phyloP scores from a whole-genome alignment of 2,329 filamentous ascomycete species.

The Colletotrichum sp. region DNA sequence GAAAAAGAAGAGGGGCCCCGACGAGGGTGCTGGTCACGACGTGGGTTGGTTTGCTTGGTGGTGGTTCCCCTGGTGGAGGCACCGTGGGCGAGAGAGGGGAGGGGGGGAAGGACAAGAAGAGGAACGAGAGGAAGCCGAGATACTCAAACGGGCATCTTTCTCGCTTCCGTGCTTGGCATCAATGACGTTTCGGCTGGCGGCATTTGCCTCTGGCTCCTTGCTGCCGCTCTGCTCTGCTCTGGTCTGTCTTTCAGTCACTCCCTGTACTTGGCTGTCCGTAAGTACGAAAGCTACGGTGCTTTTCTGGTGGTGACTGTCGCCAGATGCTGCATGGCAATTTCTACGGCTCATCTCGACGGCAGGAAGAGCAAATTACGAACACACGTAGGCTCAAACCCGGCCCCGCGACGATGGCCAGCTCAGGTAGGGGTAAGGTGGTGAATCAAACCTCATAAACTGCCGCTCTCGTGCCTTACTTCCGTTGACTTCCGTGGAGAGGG shows the following conservation, averaged over 20 bases:
- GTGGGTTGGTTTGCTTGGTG: background rate
- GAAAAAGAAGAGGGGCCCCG: background rate
- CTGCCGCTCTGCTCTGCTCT: background rate
- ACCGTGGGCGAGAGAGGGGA: background rate
- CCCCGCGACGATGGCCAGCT: background rate
- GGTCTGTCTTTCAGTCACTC: background rate
- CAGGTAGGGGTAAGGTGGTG: background rate
- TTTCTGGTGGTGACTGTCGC: background rate
- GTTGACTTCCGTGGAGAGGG: background rate
- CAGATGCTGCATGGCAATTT: background rate
- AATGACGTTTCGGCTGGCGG: slow-evolving; percentile 22
- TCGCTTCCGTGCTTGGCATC: slow-evolving; percentile 21
- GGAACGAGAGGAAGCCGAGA: slow-evolving; percentile 17
- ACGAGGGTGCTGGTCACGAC: background rate
- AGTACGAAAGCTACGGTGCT: background rate
- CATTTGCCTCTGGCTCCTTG: slow-evolving; percentile 1
- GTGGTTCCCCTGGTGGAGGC: background rate
- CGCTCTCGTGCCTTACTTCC: background rate
- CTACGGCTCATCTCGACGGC: background rate
- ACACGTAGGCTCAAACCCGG: background rate
- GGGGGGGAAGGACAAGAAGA: slow-evolving; percentile 1
- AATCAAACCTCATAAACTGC: background rate
- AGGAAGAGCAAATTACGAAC: background rate
- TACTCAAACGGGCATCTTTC: slow-evolving; percentile 21
- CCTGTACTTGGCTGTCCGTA: background rate